Percentiles rank a stretch among this genome's conserved stretches.
Evolutionary conservation across 2,329 filamentous ascomycete genomes (phyloP).

Genomic region (Pestalotiopsis sp.): DNA sequence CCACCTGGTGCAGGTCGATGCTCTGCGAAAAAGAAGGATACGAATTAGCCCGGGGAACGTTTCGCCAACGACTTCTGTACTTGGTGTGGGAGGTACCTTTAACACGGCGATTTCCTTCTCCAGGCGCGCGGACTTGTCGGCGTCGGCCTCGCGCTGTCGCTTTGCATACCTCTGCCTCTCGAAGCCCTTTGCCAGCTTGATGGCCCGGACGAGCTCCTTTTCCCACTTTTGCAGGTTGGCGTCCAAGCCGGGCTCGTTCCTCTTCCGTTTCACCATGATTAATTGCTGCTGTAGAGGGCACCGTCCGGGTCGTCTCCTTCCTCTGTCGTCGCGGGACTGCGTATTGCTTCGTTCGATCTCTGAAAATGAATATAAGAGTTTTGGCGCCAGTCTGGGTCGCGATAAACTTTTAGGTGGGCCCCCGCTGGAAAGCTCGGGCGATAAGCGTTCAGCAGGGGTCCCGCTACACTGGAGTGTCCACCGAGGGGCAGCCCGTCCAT

Average conservation of each 20-base stretch:
- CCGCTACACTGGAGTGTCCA: background rate
- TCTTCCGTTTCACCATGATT: conserved; percentile 60
- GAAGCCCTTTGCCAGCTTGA: conserved; percentile 74
- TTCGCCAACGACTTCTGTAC: background rate
- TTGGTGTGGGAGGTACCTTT: conserved; percentile 42
- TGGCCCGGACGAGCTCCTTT: conserved; percentile 63
- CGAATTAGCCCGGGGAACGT: conserved; percentile 14
- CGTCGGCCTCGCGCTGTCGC: conserved; percentile 48
- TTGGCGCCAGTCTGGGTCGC: background rate
- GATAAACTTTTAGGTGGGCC: conserved; percentile 9
- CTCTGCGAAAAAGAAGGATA: conserved; percentile 36
- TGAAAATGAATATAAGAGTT: background rate
- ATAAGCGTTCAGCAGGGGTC: background rate
- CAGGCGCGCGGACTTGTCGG: conserved; percentile 57
- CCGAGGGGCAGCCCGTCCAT: background rate
- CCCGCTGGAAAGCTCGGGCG: background rate
- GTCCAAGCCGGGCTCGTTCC: conserved; percentile 45
- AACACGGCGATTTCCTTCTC: conserved; percentile 60
- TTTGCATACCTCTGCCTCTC: conserved; percentile 76
- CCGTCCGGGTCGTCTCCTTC: conserved; percentile 84
- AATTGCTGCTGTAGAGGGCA: conserved; percentile 65
- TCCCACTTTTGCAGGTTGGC: conserved; percentile 54
- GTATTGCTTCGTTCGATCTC: background rate
- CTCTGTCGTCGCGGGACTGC: background rate
- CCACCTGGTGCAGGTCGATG: conserved; percentile 58